A percentile compares a stretch with the other conserved stretches of the same genome.
Conservation (phyloP, 2,329 filamentous ascomycete genomes). For the Penicillium sp. region DNA sequence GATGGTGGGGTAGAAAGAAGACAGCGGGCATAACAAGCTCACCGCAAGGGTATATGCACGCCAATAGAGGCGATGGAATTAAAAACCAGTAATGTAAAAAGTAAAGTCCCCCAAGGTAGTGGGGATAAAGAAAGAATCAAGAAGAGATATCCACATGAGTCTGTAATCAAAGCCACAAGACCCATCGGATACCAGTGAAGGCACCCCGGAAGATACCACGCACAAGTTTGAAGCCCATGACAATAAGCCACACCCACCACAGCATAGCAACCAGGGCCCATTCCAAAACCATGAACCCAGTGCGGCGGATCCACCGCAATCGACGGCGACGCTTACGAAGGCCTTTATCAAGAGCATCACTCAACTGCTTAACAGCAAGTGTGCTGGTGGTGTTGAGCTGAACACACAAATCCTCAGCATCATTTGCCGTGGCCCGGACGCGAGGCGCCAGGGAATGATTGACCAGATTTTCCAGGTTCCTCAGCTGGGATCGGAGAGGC, state of each 20-base stretch:
- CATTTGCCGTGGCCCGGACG: constrained; percentile 68
- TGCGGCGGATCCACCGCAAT: constrained; percentile 71
- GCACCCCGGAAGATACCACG: constrained; percentile 61
- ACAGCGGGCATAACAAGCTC: neutral
- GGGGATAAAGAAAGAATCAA: neutral
- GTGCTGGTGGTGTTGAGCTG: constrained; percentile 75
- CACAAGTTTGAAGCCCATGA: constrained; percentile 69
- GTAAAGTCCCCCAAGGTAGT: neutral
- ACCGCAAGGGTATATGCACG: constrained; percentile 18
- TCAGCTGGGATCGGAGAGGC: constrained; percentile 45
- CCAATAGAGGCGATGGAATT: constrained; percentile 7
- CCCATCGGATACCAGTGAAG: constrained; percentile 66
- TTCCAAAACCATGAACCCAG: constrained; percentile 79
- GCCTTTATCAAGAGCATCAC: constrained; percentile 68
- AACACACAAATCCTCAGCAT: constrained; percentile 73
- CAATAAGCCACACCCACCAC: constrained; percentile 92
- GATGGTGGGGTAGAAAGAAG: neutral
- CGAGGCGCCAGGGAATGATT: constrained; percentile 54
- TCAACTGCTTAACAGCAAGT: constrained; percentile 74
- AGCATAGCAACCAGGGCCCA: constrained; percentile 85
- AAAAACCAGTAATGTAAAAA: constrained; percentile 1
- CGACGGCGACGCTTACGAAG: constrained; percentile 71
- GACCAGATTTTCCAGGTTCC: constrained; percentile 46
- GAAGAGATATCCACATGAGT: constrained; percentile 11
- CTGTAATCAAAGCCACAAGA: constrained; percentile 67